Base-by-base conservation (phyloP, 345 rosid genomes). In the Zanthoxylum bungeanum region DNA sequence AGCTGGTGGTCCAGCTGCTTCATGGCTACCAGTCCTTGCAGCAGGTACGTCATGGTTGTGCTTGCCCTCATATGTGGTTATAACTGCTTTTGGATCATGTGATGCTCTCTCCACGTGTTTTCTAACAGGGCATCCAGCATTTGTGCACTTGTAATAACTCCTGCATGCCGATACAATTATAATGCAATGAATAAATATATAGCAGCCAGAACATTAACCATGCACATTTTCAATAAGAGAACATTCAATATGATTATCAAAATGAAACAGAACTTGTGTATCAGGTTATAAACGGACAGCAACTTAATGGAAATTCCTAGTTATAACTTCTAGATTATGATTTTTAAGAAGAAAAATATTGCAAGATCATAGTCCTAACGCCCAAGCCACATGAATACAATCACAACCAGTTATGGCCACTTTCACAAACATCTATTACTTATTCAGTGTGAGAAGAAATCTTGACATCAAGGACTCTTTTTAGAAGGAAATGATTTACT, bases 31-130 rank as follows among this genome's bases (percentile, higher is more conserved):
- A 60, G 75, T 78, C 84, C 78, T 89, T 75, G 96, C 91, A 28
- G 84, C 76, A 39, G 99, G 99, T 37, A 93, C 98, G 66, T 91
- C 97, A 46, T 95, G 99, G 71, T 89, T 89, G 85, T 96, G 99
- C 72, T 93, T 96, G 56, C 99, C 99, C 80, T 96, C 99, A 36
- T 96, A 96, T 63, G 99, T 91, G 74, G 99, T 96, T 73, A 96
- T 93, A 47, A 96, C 98, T 27, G 99, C 99, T 80, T 96, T 96
- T 5, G 88, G 97, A 76, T 95, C 99, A 74, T 96, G 98, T 22
- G 98, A 93, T 77, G 99, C 99, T 77, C 99, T 88, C 87, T 95
- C 99, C 77, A 95, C 97, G 16, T 92, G 99, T 81, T 95, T 95
- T 79, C 99, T 87, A 69, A 92, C 99, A 27, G 97, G 92, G 68